phyloP scores from a whole-genome alignment of 208 protist genomes.

The Leishmania tropica region DNA sequence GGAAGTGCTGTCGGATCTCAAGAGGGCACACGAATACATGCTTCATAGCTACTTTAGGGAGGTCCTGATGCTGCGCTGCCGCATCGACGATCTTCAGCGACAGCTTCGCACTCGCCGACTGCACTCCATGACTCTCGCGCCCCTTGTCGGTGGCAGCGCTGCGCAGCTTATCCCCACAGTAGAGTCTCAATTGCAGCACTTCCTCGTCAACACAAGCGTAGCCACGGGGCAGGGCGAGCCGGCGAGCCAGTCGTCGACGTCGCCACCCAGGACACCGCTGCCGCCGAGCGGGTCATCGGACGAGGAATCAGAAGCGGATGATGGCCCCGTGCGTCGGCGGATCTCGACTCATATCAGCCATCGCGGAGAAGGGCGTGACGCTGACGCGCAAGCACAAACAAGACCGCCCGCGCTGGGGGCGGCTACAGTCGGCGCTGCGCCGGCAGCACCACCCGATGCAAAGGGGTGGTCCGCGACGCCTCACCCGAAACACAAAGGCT shows the following conservation, averaged over 20 bases:
- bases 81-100: constrained; percentile 42
- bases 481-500: constrained; percentile 6
- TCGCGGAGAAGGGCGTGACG: not conserved
- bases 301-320: not conserved
- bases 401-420: too few species aligned
- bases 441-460: not conserved
- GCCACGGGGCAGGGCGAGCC: not conserved
- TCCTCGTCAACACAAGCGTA: constrained; percentile 8
- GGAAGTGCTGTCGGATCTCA: constrained; percentile 34
- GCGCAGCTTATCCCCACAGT: constrained; percentile 6
- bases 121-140: not conserved
- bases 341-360: not conserved
- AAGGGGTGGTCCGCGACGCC: too few species aligned
- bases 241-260: not conserved
- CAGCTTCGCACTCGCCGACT: constrained; percentile 27
- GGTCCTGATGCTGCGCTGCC: constrained; percentile 71
- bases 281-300: not conserved
- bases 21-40: constrained; percentile 81
- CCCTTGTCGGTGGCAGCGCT: not conserved
- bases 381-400: not conserved
- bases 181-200: constrained; percentile 26
- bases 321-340: not conserved
- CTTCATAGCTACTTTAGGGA: constrained; percentile 85
- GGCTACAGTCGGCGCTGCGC: not conserved
- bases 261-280: not conserved